phyloP scores from a whole-genome alignment of 225 moss, liverwort and hornwort genomes.

The Physcomitrium patens region DNA sequence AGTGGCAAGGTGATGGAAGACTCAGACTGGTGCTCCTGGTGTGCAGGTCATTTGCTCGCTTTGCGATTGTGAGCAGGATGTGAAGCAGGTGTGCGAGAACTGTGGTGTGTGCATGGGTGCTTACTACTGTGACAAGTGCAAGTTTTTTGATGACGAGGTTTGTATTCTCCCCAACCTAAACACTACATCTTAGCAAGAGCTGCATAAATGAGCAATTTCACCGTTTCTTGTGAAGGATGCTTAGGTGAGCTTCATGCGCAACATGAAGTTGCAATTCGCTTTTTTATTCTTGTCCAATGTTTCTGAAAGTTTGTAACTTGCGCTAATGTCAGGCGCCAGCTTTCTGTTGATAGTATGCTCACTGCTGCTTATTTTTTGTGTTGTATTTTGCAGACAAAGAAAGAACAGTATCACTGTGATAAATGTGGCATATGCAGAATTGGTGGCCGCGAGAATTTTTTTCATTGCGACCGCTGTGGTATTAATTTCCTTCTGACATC shows the following conservation, averaged over 20 bases:
- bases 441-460: conserved; percentile 89
- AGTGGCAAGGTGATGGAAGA: conserved; percentile 8
- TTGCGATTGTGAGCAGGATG: conserved; percentile 77
- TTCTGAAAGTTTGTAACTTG: not conserved
- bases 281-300: not conserved
- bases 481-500: conserved; percentile 1
- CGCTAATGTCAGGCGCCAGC: not conserved
- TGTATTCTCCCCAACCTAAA: conserved; percentile 16
- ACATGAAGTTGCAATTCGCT: not conserved
- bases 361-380: not conserved
- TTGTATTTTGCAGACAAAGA: conserved; percentile 51
- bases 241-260: not conserved
- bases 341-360: not conserved
- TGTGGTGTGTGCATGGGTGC: conserved; percentile 89
- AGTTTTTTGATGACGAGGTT: conserved; percentile 87
- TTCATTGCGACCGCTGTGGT: conserved; percentile 71
- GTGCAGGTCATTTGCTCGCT: conserved; percentile 83
- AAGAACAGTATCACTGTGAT: conserved; percentile 86
- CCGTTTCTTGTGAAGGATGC: not conserved
- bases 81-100: conserved; percentile 67
- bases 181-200: not conserved
- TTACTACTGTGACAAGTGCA: conserved; percentile 79
- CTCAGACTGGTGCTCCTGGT: not conserved
- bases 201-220: not conserved
- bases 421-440: conserved; percentile 88